Evolutionary conservation across 257 asterid species (phyloP).

Genomic region (Plantago ovata): DNA sequence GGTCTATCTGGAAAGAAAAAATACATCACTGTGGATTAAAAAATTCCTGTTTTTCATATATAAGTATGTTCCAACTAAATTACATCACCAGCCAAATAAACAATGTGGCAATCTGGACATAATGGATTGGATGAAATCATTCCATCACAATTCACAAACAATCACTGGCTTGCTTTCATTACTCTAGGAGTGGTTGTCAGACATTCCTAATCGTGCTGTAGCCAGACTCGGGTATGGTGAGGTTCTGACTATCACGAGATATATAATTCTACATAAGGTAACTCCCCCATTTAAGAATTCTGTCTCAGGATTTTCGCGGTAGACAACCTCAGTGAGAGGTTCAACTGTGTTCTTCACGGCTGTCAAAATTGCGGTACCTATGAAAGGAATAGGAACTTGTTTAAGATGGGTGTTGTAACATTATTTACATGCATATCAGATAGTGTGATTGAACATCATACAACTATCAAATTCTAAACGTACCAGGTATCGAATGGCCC

Average conservation of each 20-base stretch:
- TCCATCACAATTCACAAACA: not conserved
- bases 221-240: slow-evolving; percentile 42
- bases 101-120: too few species aligned
- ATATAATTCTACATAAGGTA: slow-evolving; percentile 50
- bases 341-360: slow-evolving; percentile 38
- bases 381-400: not conserved
- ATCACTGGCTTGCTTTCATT: slow-evolving; percentile 23
- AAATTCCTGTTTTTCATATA: too few species aligned
- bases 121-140: too few species aligned
- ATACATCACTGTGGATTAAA: too few species aligned
- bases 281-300: slow-evolving; percentile 44
- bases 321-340: slow-evolving; percentile 39
- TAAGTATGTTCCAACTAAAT: too few species aligned
- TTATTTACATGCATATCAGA: not conserved
- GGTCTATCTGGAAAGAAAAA: too few species aligned
- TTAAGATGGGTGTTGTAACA: not conserved
- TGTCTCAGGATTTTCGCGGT: slow-evolving; percentile 31
- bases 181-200: slow-evolving; percentile 33
- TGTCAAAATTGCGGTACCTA: slow-evolving; percentile 52
- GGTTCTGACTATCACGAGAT: slow-evolving; percentile 38
- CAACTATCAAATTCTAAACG: not conserved
- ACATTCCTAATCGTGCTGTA: slow-evolving; percentile 36
- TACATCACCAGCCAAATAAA: too few species aligned
- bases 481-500: slow-evolving; percentile 55
- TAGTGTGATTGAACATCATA: not conserved